Base-by-base conservation (phyloP, 148 eudicot species). In the Vaccinium macrocarpon region DNA sequence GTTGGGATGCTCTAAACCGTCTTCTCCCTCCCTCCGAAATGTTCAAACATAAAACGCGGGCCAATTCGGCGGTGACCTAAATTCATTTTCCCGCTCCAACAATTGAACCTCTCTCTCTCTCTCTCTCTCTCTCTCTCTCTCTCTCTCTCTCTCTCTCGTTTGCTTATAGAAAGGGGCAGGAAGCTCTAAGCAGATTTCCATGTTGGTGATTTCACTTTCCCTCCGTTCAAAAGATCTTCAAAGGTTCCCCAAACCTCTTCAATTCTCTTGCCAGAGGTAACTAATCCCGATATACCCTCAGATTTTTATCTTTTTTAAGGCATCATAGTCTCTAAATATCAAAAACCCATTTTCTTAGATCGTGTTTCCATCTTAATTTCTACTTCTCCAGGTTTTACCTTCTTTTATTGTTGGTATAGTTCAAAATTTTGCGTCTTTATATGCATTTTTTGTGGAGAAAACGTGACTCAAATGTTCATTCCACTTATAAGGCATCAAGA, bases 21-120 rank as follows among this genome's bases (percentile, higher is more conserved):
- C 6, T 42, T 42, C 46, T 42, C 46, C 46, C 46, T 42, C 46
- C 46, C 46, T 42, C 46, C 46, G 6, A 42, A 42, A 42, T 42
- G 68, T 66, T 66, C 72, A 66, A 66, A 66, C 72, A 66, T 66
- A 32, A 66, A 25, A 11, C 72, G 72, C 72, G 72, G 72, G 72
- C 16, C 72, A 66, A 25, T 66, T 66, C 27, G 35, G 35, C 72
- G 72, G 72, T 66, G 72, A 66, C 72, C 72, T 66, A 66, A 27
- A 66, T 23, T 29, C 72, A 10, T 5, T 66, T 66, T 66, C 72
- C 72, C 72, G 72, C 72, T 66, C 72, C 15, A 66, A 23, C 25
- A 27, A 66, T 66, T 66, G 16, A 27, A 66, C 72, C 35, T 13
- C 25, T 12, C 35, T 66, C 72, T 62, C 70, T 64, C 71, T 64